A percentile compares a stretch with the other conserved stretches of the same genome.
Conservation (phyloP, 2,329 filamentous ascomycete species). For the Colletotrichum sp. region DNA sequence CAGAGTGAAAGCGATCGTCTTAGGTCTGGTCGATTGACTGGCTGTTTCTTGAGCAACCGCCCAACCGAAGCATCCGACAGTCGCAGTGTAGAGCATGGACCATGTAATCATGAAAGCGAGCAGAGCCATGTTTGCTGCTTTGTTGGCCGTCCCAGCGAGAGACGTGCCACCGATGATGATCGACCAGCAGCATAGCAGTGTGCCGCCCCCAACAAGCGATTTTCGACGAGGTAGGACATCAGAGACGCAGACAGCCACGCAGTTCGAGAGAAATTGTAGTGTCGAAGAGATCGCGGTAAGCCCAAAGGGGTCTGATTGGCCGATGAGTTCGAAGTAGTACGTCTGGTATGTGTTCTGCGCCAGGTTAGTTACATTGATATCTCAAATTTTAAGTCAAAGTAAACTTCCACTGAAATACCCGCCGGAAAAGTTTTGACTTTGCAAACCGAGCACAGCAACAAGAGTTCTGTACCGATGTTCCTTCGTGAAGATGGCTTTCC, state of each 20-base stretch:
- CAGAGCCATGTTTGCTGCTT: constrained; percentile 28
- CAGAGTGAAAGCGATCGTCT: constrained; percentile 32
- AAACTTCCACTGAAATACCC: too few species aligned
- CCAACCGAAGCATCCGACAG: constrained; percentile 33
- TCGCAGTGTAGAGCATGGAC: constrained; percentile 33
- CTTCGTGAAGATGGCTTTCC: constrained; percentile 33
- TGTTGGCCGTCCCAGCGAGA: neutral
- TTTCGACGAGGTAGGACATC: neutral
- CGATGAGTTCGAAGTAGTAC: constrained; percentile 34
- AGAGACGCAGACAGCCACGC: neutral
- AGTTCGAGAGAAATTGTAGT: neutral
- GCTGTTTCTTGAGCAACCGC: constrained; percentile 32
- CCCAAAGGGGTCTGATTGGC: constrained; percentile 31
- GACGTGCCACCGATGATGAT: neutral
- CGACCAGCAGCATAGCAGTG: neutral
- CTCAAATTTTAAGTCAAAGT: too few species aligned
- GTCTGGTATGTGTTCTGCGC: constrained; percentile 34
- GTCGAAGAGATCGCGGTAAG: constrained; percentile 30
- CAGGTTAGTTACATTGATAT: too few species aligned
- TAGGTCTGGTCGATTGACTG: constrained; percentile 29
- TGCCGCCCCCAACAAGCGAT: neutral
- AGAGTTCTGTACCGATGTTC: constrained; percentile 29
- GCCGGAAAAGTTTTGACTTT: constrained; percentile 33
- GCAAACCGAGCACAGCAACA: constrained; percentile 29
- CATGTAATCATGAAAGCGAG: constrained; percentile 33